Base-by-base conservation (phyloP, 257 asterid species). In the Orobanche coerulescens region DNA sequence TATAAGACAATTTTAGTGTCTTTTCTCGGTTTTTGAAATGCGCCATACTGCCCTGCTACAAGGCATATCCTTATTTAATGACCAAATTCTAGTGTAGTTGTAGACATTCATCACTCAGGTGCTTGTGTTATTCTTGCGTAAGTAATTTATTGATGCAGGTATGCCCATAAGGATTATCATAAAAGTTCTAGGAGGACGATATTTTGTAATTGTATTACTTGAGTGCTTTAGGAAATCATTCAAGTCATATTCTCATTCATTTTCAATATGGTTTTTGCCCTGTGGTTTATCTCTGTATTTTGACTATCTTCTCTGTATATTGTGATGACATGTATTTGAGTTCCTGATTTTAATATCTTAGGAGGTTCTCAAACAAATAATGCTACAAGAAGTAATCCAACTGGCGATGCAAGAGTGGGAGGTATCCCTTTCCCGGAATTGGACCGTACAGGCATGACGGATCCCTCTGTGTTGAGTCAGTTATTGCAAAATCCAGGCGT, bases 401-500 rank as follows among this genome's bases (percentile, higher is more conserved):
- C 79, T 56, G 76, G 78, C 18, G 73, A 73, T 72, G 78, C 71
- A 25, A 68, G 82, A 60, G 15, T 77, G 65, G 85, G 84, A 50
- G 83, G 85, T n/a, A 77, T 79, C 7, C 64, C 67, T 67, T 76
- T 75, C 52, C 81, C 82, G 46, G 81, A 64, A 19, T 61, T 71
- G 70, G 79, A 74, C 51, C 65, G 58, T 43, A 24, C 77, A 25
- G 80, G 82, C 57, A 42, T 62, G 66, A 68, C 68, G 4, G 84
- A 78, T 71, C 66, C 87, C 33, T 31, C 90, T 36, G 42, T 71
- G 5, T 44, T 73, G 31, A 64, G 71, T 69, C 94, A 78, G 72
- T 48, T 84, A 54, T 36, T 80, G 82, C 85, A 80, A 71, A 80
- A 76, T 65, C 94, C 90, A 8, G 85, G 83, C 25, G 62, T 78